These are phyloP conservation scores for Hibiscus syriacus DNA, from an alignment of 345 rosid species.

Conservation along the genomic window DNA sequence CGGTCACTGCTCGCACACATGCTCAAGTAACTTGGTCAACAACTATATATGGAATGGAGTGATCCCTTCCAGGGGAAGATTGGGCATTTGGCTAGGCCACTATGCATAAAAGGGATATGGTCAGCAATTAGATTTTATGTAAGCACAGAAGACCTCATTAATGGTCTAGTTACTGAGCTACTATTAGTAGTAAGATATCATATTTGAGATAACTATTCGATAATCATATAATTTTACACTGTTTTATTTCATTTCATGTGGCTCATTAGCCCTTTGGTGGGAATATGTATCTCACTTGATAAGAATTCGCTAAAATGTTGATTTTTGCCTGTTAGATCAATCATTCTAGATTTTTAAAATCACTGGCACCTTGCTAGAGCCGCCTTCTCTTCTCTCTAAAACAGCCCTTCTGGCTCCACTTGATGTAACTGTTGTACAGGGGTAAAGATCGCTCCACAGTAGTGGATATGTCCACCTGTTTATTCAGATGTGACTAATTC, in stretches of 20 bases:
- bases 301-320: neutral
- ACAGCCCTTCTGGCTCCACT: neutral
- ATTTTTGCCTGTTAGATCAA: neutral
- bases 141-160: neutral
- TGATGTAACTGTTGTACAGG: neutral
- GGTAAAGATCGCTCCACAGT: neutral
- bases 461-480: neutral
- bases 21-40: neutral
- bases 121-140: neutral
- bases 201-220: neutral
- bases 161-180: neutral
- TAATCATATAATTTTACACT: neutral
- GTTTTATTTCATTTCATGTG: neutral
- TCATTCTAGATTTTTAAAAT: neutral
- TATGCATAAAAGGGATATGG: neutral
- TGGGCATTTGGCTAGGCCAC: neutral
- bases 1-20: too few relatives aligned
- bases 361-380: neutral
- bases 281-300: neutral
- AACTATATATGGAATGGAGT: neutral
- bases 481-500: neutral
- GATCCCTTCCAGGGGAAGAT: neutral
- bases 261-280: neutral
- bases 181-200: neutral
- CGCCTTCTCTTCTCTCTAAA: neutral